phyloP scores from a whole-genome alignment of 495 filamentous ascomycete species.

The Aspergillus coremiiformis region DNA sequence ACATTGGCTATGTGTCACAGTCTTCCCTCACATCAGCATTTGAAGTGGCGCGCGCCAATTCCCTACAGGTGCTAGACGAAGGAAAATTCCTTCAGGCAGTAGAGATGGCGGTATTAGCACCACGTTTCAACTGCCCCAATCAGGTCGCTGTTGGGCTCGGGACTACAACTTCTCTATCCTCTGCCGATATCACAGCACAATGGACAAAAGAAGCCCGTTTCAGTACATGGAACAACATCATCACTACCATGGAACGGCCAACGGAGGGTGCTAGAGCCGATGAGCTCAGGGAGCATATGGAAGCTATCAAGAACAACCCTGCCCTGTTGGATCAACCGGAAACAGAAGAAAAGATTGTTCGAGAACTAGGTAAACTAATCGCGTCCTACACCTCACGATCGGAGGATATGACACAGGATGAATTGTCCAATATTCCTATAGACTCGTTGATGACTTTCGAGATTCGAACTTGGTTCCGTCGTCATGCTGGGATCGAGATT shows the following conservation, averaged over 20 bases:
- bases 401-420: constrained; percentile 18
- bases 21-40: background rate
- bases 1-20: constrained; percentile 27
- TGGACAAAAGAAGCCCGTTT: background rate
- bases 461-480: constrained; percentile 34
- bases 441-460: constrained; percentile 41
- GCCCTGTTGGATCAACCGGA: constrained; percentile 6
- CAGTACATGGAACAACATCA: constrained; percentile 2
- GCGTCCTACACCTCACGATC: constrained; percentile 27
- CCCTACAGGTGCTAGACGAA: constrained; percentile 5
- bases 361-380: constrained; percentile 23
- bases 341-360: constrained; percentile 7
- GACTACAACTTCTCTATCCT: background rate
- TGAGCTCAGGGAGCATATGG: constrained; percentile 16
- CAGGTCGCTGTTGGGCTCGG: constrained; percentile 1
- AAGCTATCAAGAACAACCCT: constrained; percentile 8
- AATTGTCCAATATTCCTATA: constrained; percentile 27
- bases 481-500: constrained; percentile 22
- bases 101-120: background rate
- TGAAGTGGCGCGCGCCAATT: constrained; percentile 1
- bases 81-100: background rate
- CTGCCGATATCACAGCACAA: background rate
- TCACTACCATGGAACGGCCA: background rate
- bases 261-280: background rate
- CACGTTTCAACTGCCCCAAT: background rate